phyloP scores from a whole-genome alignment of 805 yeast genomes.

The Alloascoidea hylecoeti region DNA sequence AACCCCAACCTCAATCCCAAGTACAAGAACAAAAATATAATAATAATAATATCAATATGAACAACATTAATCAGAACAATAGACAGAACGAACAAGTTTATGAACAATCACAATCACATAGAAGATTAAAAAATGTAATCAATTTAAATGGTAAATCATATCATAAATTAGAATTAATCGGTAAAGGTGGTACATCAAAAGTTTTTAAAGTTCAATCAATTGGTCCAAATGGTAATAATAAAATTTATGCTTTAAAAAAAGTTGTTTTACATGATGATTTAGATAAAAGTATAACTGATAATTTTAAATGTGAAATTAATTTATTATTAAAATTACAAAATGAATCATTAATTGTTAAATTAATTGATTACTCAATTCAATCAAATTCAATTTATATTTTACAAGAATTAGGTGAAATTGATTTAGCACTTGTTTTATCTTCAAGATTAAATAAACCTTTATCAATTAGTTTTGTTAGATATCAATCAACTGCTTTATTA shows the following conservation, averaged over 20 bases:
- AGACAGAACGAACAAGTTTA: slow-evolving; percentile 7
- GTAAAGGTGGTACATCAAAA: slow-evolving; percentile 87
- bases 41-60: slow-evolving; percentile 9
- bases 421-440: slow-evolving; percentile 67
- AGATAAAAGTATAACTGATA: slow-evolving; percentile 58
- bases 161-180: slow-evolving; percentile 65
- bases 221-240: slow-evolving; percentile 34
- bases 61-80: slow-evolving; percentile 10
- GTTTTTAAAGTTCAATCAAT: slow-evolving; percentile 69
- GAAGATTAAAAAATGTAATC: slow-evolving; percentile 15
- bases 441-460: slow-evolving; percentile 34
- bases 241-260: slow-evolving; percentile 64
- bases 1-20: not conserved
- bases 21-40: slow-evolving; percentile 5
- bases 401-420: slow-evolving; percentile 94
- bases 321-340: slow-evolving; percentile 44
- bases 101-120: slow-evolving; percentile 6
- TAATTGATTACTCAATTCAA: slow-evolving; percentile 60
- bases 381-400: slow-evolving; percentile 54
- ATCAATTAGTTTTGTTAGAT: slow-evolving; percentile 67
- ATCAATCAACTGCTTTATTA: slow-evolving; percentile 63
- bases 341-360: slow-evolving; percentile 61
- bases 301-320: slow-evolving; percentile 85
- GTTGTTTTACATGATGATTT: slow-evolving; percentile 68
- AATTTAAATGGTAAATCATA: slow-evolving; percentile 48